A percentile compares a stretch with the other conserved stretches of the same genome.
phyloP scores from a whole-genome alignment of 495 filamentous ascomycete genomes.

The Barbatosphaeria neglecta region DNA sequence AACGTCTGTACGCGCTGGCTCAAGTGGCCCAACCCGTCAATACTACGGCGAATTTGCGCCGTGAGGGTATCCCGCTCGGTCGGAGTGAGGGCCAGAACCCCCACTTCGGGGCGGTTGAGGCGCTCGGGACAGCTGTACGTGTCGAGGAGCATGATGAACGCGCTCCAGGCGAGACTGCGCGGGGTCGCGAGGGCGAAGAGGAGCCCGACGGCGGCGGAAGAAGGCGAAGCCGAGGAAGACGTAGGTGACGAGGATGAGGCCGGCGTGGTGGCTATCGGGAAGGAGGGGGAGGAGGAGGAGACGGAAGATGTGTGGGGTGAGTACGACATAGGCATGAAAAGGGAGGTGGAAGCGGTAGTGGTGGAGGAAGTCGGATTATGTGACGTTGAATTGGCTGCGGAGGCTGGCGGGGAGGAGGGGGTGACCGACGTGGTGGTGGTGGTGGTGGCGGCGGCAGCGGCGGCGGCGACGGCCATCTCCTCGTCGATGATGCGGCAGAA shows the following conservation, averaged over 20 bases:
- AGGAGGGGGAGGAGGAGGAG: neutral
- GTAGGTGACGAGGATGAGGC: neutral
- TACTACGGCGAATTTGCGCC: constrained; percentile 4
- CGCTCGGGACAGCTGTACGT: constrained; percentile 15
- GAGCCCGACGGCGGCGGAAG: no score
- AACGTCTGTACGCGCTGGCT: constrained; percentile 5
- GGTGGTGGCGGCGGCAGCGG: neutral
- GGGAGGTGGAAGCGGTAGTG: neutral
- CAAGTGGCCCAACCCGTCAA: constrained; percentile 5
- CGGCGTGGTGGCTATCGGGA: neutral
- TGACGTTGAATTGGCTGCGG: neutral
- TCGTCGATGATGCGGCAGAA: constrained; percentile 5
- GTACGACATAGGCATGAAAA: neutral
- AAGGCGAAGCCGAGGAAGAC: no score
- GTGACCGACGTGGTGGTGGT: neutral
- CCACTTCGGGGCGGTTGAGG: constrained; percentile 6
- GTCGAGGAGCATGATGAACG: constrained; percentile 10
- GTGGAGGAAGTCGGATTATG: no score
- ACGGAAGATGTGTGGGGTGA: neutral
- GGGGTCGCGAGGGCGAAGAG: constrained; percentile 5
- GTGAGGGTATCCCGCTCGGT: constrained; percentile 3
- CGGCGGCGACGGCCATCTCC: neutral
- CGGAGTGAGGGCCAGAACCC: neutral
- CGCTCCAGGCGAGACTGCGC: constrained; percentile 7
- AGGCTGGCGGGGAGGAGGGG: neutral